Base-by-base conservation (phyloP, 2,329 filamentous ascomycete genomes). In the Fusarium virguliforme region DNA sequence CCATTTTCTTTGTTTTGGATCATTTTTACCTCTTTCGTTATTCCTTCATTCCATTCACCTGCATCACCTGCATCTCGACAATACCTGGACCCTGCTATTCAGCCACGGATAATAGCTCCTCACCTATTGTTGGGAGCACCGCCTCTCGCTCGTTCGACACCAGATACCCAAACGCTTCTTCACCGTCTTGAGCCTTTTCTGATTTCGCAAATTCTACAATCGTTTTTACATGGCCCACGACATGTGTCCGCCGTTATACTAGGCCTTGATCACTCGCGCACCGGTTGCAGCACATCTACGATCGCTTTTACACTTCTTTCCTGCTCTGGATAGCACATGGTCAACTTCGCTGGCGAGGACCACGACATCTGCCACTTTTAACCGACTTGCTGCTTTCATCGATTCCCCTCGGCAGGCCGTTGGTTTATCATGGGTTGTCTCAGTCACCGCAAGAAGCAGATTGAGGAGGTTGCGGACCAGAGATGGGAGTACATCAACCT, bases 401-500 rank as follows among this genome's bases (percentile, higher is more conserved):
- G 56, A 65, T 48, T 60, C 57, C 51, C 34, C 63, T 67, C 64
- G 67, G 55, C 55, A 46, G 65, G 68, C 68, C 62, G 41, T 40
- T 51, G 40, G 7, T 55, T 54, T 70, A 73, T 8, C 54, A 94
- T 94, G 92, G 86, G 88, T 74, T 92, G 90, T 78, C 85, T 88
- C 74, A 87, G 89, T 70, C 88, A 90, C 73, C 83, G 87, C 57
- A 85, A 85, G 63, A 92, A 92, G 78, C 80, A 85, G 78, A 87
- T 85, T 72, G 86, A 91, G 70, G 87, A 95, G 69, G 87, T 89
- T 70, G 90, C 93, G 66, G 95, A 98, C 82, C 94, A 96, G 83
- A 92, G 94, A 86, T 98, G 95, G 95, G 93, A 95, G 77, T 97
- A 95, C 80, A 95, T 98, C 79, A 89, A 83, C 74, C 82, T 88